A percentile compares a stretch with the other conserved stretches of the same genome.
Conservation (phyloP, 805 yeast species). For the Starmera amethionina region DNA sequence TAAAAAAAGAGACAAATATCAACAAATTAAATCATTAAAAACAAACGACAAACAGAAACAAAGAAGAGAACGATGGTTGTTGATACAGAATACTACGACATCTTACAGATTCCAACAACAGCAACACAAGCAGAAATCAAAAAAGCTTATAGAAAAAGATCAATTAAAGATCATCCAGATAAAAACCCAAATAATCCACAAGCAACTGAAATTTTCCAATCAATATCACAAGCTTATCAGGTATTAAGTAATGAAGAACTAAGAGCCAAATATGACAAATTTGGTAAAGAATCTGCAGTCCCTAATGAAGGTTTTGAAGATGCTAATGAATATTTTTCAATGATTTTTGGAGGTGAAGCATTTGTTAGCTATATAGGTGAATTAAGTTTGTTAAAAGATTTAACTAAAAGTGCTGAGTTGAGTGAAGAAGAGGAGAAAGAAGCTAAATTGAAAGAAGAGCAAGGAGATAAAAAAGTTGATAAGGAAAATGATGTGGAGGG, state of each 20-base stretch:
- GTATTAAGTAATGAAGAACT: conserved; percentile 57
- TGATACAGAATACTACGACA: conserved; percentile 65
- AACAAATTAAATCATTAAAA: too few relatives aligned
- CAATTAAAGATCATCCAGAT: conserved; percentile 72
- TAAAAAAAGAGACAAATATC: too few relatives aligned
- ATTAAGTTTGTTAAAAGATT: conserved; percentile 63
- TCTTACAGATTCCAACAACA: conserved; percentile 43
- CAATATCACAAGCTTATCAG: conserved; percentile 65
- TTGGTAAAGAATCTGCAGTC: conserved; percentile 63
- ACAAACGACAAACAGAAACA: too few relatives aligned
- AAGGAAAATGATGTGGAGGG: conserved; percentile 4
- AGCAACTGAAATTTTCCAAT: conserved; percentile 62
- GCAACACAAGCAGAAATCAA: conserved; percentile 64
- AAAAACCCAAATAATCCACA: conserved; percentile 68
- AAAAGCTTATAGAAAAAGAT: conserved; percentile 71
- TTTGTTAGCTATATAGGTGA: conserved; percentile 86
- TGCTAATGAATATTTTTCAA: conserved; percentile 60
- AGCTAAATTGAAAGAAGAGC: conserved; percentile 23
- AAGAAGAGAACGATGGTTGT: conserved; percentile 43
- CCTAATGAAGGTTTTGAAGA: conserved; percentile 66
- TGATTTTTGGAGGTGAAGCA: conserved; percentile 85
- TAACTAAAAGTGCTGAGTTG: conserved; percentile 51
- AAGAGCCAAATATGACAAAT: conserved; percentile 62
- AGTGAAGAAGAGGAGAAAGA: conserved; percentile 36
- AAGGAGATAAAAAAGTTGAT: conserved; percentile 7